Evolutionary conservation across 768 basidiomycete species (phyloP), one percentile per base, ranked within the genome.

Genomic region (Leccinum obscurum): DNA sequence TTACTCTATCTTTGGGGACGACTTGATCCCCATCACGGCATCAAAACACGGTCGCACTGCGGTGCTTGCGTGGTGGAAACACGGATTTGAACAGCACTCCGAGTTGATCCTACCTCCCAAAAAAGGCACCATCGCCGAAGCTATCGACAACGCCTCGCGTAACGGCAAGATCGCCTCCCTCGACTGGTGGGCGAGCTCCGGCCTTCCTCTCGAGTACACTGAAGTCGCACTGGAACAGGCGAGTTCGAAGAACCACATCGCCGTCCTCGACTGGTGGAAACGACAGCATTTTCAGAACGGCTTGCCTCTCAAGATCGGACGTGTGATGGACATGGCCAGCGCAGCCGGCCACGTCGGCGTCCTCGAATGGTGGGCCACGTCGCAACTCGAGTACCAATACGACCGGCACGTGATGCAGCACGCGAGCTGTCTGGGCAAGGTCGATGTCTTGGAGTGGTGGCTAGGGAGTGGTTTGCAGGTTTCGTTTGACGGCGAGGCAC

Each of bases 361-460:
- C 3, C 82, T 94, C 39, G 89, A 90, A 70, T 94, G 92, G 92
- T 94, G 92, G 92, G 85, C 87, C 3, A 80, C 83, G 3, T 90
- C 90, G 1, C 85, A 87, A 60, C 79, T 92, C 41, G 90, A 92
- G 50, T 83, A 84, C 62, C 90, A 90, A 67, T 91, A 92, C 72
- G 90, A 93, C 68, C 82, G 83, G 48, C 83, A 86, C 63, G 89
- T 89, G 30, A 76, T 93, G 64, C 85, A 90, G 60, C 86, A 89
- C 61, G 90, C 92, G 2, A 89, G 88, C 62, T 88, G 86, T 74
- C 83, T 87, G 57, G 92, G 92, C 20, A 90, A 85, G 74, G 83
- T 92, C 11, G 85, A 90, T 26, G 88, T 92, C 22, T 75, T 94
- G 62, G 78, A 89, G 65, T 94, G 92, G 92, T 93, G 92, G 92